These are phyloP conservation scores for Allium sativum DNA, from an alignment of 106 monocot species.

Conservation along the genomic window DNA sequence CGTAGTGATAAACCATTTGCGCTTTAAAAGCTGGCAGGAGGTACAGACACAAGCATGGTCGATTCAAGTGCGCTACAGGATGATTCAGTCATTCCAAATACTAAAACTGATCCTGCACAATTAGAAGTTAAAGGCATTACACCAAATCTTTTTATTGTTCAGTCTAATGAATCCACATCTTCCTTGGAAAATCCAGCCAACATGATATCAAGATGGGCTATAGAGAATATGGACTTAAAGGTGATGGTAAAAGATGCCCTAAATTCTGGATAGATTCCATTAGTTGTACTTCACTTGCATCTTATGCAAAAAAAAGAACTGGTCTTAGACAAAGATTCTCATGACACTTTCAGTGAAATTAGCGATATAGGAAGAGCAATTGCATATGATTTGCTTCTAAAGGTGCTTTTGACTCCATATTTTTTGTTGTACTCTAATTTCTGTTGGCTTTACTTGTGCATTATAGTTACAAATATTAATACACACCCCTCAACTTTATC, in stretches of 20 bases:
- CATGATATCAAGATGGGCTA: conserved; percentile 74
- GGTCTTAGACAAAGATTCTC: conserved; percentile 30
- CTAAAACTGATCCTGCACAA: conserved; percentile 12
- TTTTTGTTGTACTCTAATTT: too few relatives aligned
- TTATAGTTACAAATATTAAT: too few relatives aligned
- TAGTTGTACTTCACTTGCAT: conserved; percentile 80
- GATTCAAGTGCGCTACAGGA: conserved; percentile 20
- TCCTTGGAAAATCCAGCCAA: conserved; percentile 53
- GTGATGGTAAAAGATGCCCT: conserved; percentile 86
- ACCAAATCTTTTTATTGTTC: conserved; percentile 11
- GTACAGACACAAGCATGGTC: conserved; percentile 22
- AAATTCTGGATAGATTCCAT: conserved; percentile 59
- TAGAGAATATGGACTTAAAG: conserved; percentile 51
- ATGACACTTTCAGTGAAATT: conserved; percentile 70
- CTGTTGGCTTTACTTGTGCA: too few relatives aligned
- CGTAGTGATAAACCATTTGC: too few relatives aligned
- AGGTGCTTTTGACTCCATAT: conserved; percentile 46
- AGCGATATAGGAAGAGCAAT: conserved; percentile 65
- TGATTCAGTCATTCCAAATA: conserved; percentile 29
- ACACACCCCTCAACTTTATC: too few relatives aligned
- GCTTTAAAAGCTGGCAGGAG: conserved; percentile 33
- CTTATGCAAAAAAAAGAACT: conserved; percentile 42
- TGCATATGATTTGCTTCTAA: conserved; percentile 84
- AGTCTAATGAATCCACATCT: conserved; percentile 11
- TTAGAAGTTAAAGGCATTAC: conserved; percentile 3